Base-by-base conservation (phyloP, 441 rosid genomes). In the Pelargonium citronellum region DNA sequence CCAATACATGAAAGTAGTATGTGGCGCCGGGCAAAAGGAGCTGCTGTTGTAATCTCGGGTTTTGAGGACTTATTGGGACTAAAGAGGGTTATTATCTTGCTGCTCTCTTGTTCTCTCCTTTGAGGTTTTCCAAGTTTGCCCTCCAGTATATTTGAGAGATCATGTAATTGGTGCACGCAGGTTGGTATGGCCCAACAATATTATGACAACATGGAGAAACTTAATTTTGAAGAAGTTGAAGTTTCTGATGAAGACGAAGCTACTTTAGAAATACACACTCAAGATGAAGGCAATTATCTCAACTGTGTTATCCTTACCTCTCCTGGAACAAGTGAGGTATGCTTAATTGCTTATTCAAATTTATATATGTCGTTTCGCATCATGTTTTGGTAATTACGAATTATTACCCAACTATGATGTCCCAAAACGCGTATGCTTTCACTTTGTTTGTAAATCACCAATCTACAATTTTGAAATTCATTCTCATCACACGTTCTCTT, bases 301-400 rank as follows among this genome's bases (percentile, higher is more conserved):
- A 71, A 84, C 78, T 88, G 89, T 73, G 74, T 80, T 53, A 83
- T 92, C 69, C 87, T 87, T 75, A 82, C 88, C 22, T 89, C 97
- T 80, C 97, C 98, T 27, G 99, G 97, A 66, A 73, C 90, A 61
- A 82, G 97, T 66, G 98, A 95, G 92, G 99, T 95, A 88, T 10
- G 66, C 64, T 58, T 67, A 12, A 12, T 68, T 49, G 62, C 55
- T 44, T 8, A 44, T 20, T 64, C 43, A 58, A 27, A 57, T 15
- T 57, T 19, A 57, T 57, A 37, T 7, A 37, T 7, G 41, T 37
- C 8, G 5, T 2, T n/a, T 47, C 2, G 16, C 53, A 2, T 12
- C 5, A 47, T 37, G 8, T 37, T 37, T 10, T 47, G 16, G 15
- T 12, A 47, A 7, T 47, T 47, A 47, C 15, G 4, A 11, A 47